A percentile compares a stretch with the other conserved stretches of the same genome.
Evolutionary conservation across 345 rosid species (phyloP).

Genomic region (Eucalyptus tenuipes): DNA sequence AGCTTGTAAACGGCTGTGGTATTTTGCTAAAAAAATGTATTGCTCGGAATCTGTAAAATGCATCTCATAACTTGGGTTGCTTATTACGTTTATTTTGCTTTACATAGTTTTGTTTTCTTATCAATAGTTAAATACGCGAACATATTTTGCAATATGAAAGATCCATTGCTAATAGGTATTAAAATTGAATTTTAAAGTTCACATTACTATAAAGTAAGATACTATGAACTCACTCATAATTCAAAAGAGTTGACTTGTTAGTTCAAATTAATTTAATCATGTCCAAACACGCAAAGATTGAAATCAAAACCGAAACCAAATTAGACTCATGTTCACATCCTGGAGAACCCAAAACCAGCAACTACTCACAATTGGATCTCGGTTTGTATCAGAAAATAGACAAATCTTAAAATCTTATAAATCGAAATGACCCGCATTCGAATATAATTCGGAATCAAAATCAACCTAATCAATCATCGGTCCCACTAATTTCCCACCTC

Average conservation of each 20-base stretch:
- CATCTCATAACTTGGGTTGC: not conserved
- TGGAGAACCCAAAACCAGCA: not conserved
- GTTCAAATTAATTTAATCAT: not conserved
- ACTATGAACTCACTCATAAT: not conserved
- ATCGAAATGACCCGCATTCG: fast-evolving
- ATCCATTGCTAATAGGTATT: not conserved
- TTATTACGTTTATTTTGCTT: not conserved
- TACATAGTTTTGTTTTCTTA: not conserved
- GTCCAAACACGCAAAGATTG: not conserved
- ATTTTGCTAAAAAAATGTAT: not conserved
- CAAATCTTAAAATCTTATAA: not conserved
- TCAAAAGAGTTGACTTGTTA: not conserved
- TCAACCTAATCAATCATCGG: too few relatives aligned
- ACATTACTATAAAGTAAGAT: not conserved
- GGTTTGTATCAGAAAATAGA: not conserved
- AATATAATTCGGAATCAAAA: too few relatives aligned
- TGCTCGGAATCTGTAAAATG: not conserved
- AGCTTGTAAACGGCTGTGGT: not conserved
- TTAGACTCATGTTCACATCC: not conserved
- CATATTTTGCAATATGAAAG: not conserved
- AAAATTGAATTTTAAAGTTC: not conserved
- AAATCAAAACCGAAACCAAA: not conserved
- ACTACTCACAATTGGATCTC: not conserved
- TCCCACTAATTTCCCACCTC: not conserved
- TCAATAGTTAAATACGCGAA: not conserved